These are phyloP conservation scores for Globisporangium megalacanthum DNA, from an alignment of 352 stramenopile species.

Conservation along the genomic window DNA sequence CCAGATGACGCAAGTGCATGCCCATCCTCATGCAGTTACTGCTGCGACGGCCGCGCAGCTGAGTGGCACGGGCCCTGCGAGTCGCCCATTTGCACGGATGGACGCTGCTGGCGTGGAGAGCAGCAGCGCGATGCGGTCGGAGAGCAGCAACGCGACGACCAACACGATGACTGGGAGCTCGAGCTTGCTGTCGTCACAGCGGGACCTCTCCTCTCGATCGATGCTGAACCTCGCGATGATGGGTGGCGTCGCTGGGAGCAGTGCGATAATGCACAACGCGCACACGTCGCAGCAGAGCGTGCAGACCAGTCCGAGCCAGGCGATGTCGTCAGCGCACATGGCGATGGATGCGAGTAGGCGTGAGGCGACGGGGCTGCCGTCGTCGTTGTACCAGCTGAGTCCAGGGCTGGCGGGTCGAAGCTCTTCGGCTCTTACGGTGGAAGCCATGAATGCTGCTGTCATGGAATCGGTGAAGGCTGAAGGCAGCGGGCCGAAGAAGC, in stretches of 20 bases:
- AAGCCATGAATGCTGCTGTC: not conserved
- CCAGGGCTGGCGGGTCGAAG: slow-evolving; percentile 1
- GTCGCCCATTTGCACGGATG: slow-evolving; percentile 21
- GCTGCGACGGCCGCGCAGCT: slow-evolving; percentile 18
- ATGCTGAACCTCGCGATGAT: slow-evolving; percentile 61
- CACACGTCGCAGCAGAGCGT: slow-evolving; percentile 13
- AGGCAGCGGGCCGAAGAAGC: not conserved
- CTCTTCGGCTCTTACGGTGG: not conserved
- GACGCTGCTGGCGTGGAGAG: slow-evolving; percentile 13
- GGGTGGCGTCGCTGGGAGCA: slow-evolving; percentile 22
- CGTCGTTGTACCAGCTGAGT: slow-evolving; percentile 13
- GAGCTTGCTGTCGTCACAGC: slow-evolving; percentile 21
- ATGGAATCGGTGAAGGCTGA: slow-evolving; percentile 5
- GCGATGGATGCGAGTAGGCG: slow-evolving; percentile 2
- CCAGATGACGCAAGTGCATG: slow-evolving; percentile 35
- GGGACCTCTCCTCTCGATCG: slow-evolving; percentile 38
- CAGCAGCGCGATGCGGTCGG: slow-evolving; percentile 5
- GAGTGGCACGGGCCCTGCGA: slow-evolving; percentile 17
- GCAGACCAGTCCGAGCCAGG: slow-evolving; percentile 12
- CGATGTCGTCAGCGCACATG: slow-evolving; percentile 1
- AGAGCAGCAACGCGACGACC: slow-evolving; percentile 1
- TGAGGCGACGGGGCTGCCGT: not conserved
- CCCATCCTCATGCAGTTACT: slow-evolving; percentile 23
- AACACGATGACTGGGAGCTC: slow-evolving; percentile 14
- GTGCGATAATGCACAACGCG: slow-evolving; percentile 6